Evolutionary conservation across 139 green algal species (phyloP).

Genomic region (Coelastrella sp.): DNA sequence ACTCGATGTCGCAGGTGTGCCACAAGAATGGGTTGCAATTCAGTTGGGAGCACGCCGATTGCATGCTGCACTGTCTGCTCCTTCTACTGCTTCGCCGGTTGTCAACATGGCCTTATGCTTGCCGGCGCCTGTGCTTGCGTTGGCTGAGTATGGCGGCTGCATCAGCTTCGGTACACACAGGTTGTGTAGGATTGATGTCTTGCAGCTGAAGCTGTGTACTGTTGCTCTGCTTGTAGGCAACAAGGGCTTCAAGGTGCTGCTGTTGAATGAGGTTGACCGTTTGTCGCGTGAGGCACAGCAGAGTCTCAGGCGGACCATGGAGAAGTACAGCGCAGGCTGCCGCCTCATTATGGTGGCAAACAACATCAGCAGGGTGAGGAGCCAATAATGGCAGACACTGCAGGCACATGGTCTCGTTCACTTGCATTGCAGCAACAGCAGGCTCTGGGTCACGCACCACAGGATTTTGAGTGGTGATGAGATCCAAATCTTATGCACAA

Average conservation of each 20-base stretch:
- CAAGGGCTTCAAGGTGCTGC: constrained; percentile 89
- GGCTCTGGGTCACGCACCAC: too few species aligned
- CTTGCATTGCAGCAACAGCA: too few species aligned
- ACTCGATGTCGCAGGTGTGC: constrained; percentile 71
- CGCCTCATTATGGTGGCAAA: constrained; percentile 89
- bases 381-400: background rate
- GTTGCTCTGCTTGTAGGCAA: constrained; percentile 52
- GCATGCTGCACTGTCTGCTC: background rate
- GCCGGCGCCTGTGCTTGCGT: too few species aligned
- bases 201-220: constrained; percentile 3
- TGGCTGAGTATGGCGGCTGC: too few species aligned
- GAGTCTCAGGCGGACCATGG: constrained; percentile 95
- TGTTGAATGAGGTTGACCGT: constrained; percentile 96
- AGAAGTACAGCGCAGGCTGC: constrained; percentile 96
- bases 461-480: too few species aligned
- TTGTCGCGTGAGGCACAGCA: constrained; percentile 93
- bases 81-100: background rate
- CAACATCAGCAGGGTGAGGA: constrained; percentile 87
- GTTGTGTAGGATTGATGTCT: too few species aligned
- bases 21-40: background rate
- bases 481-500: too few species aligned
- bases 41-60: background rate
- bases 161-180: background rate
- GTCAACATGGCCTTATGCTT: too few species aligned
- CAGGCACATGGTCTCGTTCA: background rate